phyloP scores from a whole-genome alignment of 2,329 filamentous ascomycete genomes.

The Fusarium irregulare region DNA sequence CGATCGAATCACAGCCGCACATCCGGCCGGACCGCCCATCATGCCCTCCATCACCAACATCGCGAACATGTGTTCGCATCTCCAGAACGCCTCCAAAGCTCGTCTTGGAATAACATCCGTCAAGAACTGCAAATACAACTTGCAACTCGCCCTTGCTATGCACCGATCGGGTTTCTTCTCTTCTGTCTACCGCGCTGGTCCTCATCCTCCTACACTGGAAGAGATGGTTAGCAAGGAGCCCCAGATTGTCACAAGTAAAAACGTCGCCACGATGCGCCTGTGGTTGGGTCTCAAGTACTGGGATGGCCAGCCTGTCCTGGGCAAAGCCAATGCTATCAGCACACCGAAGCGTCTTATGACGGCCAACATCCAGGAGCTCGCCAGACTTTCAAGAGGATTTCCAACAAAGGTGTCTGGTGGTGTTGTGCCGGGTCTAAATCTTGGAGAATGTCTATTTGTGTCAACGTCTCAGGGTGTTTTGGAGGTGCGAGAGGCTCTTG shows the following conservation, averaged over 20 bases:
- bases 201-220: slow-evolving; percentile 62
- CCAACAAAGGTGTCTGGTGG: slow-evolving; percentile 68
- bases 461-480: slow-evolving; percentile 81
- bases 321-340: slow-evolving; percentile 72
- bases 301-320: slow-evolving; percentile 82
- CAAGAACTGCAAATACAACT: slow-evolving; percentile 82
- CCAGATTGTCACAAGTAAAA: slow-evolving; percentile 72
- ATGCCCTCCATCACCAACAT: slow-evolving; percentile 73
- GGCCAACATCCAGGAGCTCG: slow-evolving; percentile 71
- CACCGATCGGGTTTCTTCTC: slow-evolving; percentile 86
- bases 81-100: slow-evolving; percentile 89
- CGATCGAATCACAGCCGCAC: background rate
- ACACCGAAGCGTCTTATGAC: slow-evolving; percentile 80
- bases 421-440: slow-evolving; percentile 77
- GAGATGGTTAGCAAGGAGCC: slow-evolving; percentile 60
- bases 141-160: slow-evolving; percentile 78
- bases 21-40: slow-evolving; percentile 19
- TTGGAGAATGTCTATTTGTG: slow-evolving; percentile 87
- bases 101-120: slow-evolving; percentile 86
- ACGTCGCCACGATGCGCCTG: slow-evolving; percentile 78
- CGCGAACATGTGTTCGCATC: slow-evolving; percentile 85
- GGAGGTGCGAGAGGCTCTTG: slow-evolving; percentile 84
- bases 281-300: slow-evolving; percentile 95
- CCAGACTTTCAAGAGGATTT: slow-evolving; percentile 75
- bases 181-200: slow-evolving; percentile 78